These are phyloP conservation scores for Coffea eugenioides DNA, from an alignment of 257 asterid species.

Conservation along the genomic window DNA sequence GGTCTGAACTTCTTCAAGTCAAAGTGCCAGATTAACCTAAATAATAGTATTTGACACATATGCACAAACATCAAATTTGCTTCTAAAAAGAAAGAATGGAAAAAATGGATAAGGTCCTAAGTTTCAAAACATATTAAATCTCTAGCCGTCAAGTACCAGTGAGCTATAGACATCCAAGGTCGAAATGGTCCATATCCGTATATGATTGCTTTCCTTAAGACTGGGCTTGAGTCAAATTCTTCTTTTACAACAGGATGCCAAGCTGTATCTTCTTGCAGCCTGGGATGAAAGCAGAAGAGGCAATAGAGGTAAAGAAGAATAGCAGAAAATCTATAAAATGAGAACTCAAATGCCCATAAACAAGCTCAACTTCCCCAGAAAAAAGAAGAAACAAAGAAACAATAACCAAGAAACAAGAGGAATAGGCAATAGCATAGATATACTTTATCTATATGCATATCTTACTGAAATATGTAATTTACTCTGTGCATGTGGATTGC, in stretches of 20 bases:
- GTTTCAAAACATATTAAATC: not conserved
- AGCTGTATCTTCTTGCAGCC: conserved; percentile 95
- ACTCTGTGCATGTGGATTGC: not conserved
- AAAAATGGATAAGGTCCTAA: not conserved
- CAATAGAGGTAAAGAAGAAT: conserved; percentile 14
- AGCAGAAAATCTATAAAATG: not conserved
- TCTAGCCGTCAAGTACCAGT: conserved; percentile 52
- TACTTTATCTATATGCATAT: not conserved
- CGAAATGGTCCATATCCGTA: conserved; percentile 80
- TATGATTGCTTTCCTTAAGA: conserved; percentile 69
- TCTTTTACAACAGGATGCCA: conserved; percentile 72
- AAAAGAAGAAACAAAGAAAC: not conserved
- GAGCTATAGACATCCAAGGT: conserved; percentile 92
- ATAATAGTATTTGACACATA: conserved; percentile 10
- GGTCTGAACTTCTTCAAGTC: conserved; percentile 82
- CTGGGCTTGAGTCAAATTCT: conserved; percentile 55
- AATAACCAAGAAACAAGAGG: not conserved
- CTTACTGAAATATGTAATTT: not conserved
- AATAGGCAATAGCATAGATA: not conserved
- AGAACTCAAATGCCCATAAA: not conserved
- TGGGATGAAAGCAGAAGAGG: conserved; percentile 25
- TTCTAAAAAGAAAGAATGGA: not conserved
- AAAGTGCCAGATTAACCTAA: conserved; percentile 77
- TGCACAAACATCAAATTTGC: not conserved
- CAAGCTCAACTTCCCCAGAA: not conserved